Conservation (phyloP, 176 grass and related monocot species). For the Oryza glumipatula region DNA sequence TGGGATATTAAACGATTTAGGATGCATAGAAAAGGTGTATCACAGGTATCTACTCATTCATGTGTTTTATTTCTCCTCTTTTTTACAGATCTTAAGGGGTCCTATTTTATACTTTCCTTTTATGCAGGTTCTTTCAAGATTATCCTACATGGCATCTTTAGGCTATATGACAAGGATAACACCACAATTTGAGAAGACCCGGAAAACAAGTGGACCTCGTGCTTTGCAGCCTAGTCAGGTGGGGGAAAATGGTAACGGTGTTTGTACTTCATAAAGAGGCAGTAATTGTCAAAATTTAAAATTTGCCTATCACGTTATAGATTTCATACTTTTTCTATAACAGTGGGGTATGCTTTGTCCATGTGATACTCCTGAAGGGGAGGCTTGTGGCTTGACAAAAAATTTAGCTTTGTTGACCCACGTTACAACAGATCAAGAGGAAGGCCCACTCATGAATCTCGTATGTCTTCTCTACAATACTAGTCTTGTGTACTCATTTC, state of each 20-base stretch:
- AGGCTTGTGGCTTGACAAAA: slow-evolving; percentile 97
- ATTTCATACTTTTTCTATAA: slow-evolving; percentile 40
- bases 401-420: slow-evolving; percentile 94
- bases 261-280: slow-evolving; percentile 20
- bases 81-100: neutral
- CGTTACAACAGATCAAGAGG: slow-evolving; percentile 92
- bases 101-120: slow-evolving; percentile 1
- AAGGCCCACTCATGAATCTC: slow-evolving; percentile 77
- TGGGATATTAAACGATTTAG: slow-evolving; percentile 95
- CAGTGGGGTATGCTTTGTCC: slow-evolving; percentile 99
- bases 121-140: slow-evolving; percentile 81
- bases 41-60: slow-evolving; percentile 66
- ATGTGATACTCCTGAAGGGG: slow-evolving; percentile 98
- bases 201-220: slow-evolving; percentile 97
- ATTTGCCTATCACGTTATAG: neutral
- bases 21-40: slow-evolving; percentile 97
- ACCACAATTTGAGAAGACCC: slow-evolving; percentile 95
- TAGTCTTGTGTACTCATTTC: neutral
- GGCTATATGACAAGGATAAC: slow-evolving; percentile 98
- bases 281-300: neutral
- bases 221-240: slow-evolving; percentile 99
- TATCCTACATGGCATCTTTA: slow-evolving; percentile 92
- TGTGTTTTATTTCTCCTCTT: neutral
- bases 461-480: slow-evolving; percentile 45
- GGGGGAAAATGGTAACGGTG: slow-evolving; percentile 8